These are phyloP conservation scores for Penicillium dipodomyicola DNA, from an alignment of 495 filamentous ascomycete species.

Conservation along the genomic window DNA sequence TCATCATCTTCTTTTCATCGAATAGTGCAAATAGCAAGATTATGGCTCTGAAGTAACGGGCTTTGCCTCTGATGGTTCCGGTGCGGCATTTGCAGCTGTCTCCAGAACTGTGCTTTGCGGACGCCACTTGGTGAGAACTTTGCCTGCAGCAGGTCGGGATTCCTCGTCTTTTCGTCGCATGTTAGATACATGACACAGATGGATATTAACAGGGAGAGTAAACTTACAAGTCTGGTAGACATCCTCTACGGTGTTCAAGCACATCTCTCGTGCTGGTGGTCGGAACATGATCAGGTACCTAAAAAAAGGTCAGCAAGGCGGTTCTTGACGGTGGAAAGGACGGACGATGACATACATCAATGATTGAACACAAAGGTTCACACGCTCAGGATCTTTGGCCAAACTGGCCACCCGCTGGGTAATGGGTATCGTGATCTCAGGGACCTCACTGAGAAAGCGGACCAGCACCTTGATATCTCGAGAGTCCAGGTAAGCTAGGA, in stretches of 20 bases:
- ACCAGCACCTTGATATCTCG: slow-evolving; percentile 81
- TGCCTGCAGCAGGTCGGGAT: slow-evolving; percentile 44
- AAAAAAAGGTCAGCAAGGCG: slow-evolving; percentile 12
- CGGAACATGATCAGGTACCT: slow-evolving; percentile 83
- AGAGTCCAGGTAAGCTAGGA: slow-evolving; percentile 79
- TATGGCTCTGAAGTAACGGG: slow-evolving; percentile 8
- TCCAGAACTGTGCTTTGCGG: slow-evolving; percentile 28
- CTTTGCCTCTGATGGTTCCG: slow-evolving; percentile 10
- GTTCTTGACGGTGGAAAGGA: background rate
- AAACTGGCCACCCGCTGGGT: slow-evolving; percentile 73
- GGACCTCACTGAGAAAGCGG: slow-evolving; percentile 87
- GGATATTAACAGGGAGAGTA: background rate
- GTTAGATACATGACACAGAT: slow-evolving; percentile 15
- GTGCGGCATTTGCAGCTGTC: slow-evolving; percentile 10
- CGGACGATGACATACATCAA: slow-evolving; percentile 49
- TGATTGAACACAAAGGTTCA: slow-evolving; percentile 59
- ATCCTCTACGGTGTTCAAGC: slow-evolving; percentile 77
- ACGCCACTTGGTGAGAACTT: slow-evolving; percentile 45
- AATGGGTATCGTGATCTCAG: slow-evolving; percentile 67
- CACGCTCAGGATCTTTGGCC: slow-evolving; percentile 82
- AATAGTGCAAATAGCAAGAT: background rate
- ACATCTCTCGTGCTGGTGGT: slow-evolving; percentile 77
- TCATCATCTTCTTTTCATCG: background rate
- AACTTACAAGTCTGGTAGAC: slow-evolving; percentile 68
- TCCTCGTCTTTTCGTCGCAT: slow-evolving; percentile 37